Evolutionary conservation across 2,329 filamentous ascomycete genomes (phyloP).

Genomic region (Colletotrichum kahawae): DNA sequence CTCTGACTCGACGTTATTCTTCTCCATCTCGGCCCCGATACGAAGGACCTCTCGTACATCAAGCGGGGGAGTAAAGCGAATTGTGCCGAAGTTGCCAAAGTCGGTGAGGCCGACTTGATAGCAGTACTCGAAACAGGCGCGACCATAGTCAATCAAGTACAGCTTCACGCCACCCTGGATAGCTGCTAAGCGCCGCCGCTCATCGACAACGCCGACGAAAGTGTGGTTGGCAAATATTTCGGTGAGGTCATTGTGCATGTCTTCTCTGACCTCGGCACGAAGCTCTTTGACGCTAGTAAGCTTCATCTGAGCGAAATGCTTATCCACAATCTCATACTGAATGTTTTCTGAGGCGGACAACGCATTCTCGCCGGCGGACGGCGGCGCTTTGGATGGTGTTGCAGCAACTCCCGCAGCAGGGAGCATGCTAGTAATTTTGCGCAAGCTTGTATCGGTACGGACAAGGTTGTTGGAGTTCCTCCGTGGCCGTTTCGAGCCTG

Average conservation of each 20-base stretch:
- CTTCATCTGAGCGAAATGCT: slow-evolving; percentile 71
- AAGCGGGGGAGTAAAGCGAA: slow-evolving; percentile 80
- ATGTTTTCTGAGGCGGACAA: slow-evolving; percentile 51
- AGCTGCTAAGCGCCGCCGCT: slow-evolving; percentile 83
- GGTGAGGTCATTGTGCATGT: slow-evolving; percentile 84
- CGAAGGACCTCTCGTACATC: slow-evolving; percentile 72
- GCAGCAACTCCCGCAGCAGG: slow-evolving; percentile 52
- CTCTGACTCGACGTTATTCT: slow-evolving; percentile 42
- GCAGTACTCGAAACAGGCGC: slow-evolving; percentile 86
- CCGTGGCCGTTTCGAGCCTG: slow-evolving; percentile 41
- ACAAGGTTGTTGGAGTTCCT: slow-evolving; percentile 76
- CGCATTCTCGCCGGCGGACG: slow-evolving; percentile 37
- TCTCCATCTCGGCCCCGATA: slow-evolving; percentile 76
- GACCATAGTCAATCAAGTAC: slow-evolving; percentile 91
- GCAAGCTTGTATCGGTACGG: slow-evolving; percentile 83
- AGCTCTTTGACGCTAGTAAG: slow-evolving; percentile 87
- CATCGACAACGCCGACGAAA: slow-evolving; percentile 93
- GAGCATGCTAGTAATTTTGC: slow-evolving; percentile 98
- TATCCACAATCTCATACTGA: slow-evolving; percentile 75
- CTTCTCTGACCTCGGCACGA: slow-evolving; percentile 78
- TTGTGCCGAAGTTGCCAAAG: slow-evolving; percentile 91
- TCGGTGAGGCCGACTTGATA: slow-evolving; percentile 95
- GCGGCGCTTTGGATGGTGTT: not conserved
- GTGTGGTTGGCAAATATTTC: slow-evolving; percentile 88
- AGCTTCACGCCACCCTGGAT: slow-evolving; percentile 93